Percentiles rank a stretch among this genome's conserved stretches.
These are phyloP conservation scores for Jackrogersella minutella DNA, from an alignment of 495 filamentous ascomycete genomes.

Conservation along the genomic window DNA sequence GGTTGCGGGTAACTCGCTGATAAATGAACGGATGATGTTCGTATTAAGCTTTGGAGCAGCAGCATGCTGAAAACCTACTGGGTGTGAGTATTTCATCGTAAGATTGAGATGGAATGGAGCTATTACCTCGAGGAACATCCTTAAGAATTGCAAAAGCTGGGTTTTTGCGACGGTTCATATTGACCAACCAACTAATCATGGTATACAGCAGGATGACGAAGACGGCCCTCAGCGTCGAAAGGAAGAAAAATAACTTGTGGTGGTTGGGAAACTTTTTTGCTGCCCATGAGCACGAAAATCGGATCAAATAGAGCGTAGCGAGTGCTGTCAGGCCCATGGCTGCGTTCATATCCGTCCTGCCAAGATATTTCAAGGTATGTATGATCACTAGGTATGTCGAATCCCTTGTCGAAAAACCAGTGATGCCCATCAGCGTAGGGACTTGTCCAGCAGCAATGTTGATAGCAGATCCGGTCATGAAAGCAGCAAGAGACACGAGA, in stretches of 20 bases:
- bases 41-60: slow-evolving; percentile 76
- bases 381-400: slow-evolving; percentile 87
- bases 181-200: slow-evolving; percentile 86
- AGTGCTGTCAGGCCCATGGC: slow-evolving; percentile 90
- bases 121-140: slow-evolving; percentile 74
- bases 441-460: slow-evolving; percentile 93
- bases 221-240: slow-evolving; percentile 84
- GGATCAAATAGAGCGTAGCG: slow-evolving; percentile 82
- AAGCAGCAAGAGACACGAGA: slow-evolving; percentile 88
- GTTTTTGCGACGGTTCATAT: slow-evolving; percentile 61
- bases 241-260: slow-evolving; percentile 84
- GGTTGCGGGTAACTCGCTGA: slow-evolving; percentile 72
- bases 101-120: slow-evolving; percentile 16
- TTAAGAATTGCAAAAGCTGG: slow-evolving; percentile 74
- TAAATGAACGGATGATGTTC: slow-evolving; percentile 68
- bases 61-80: slow-evolving; percentile 76
- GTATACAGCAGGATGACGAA: slow-evolving; percentile 96
- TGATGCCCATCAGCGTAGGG: slow-evolving; percentile 83
- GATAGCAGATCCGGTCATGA: slow-evolving; percentile 97
- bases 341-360: slow-evolving; percentile 73
- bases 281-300: slow-evolving; percentile 68
- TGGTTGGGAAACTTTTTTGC: slow-evolving; percentile 74
- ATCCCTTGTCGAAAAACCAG: slow-evolving; percentile 75
- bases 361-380: slow-evolving; percentile 81
- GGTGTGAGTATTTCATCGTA: slow-evolving; percentile 2